A percentile compares a stretch with the other conserved stretches of the same genome.
Conservation (phyloP, 164 flowering plant species). For the Piper longum region DNA sequence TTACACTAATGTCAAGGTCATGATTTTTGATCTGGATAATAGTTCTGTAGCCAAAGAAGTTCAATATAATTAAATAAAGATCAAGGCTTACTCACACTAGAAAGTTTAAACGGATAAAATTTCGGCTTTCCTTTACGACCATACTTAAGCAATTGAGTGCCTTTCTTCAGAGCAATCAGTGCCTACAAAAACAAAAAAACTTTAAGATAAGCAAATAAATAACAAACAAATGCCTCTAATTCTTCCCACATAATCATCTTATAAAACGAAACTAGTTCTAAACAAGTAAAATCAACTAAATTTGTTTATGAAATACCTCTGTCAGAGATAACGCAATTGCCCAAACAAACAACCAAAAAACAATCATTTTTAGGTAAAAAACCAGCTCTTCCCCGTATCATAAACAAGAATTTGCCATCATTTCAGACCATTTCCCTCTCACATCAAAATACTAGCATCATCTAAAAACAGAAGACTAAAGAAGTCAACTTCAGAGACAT, state of each 20-base stretch:
- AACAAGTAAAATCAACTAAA: background rate
- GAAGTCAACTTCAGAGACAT: no score
- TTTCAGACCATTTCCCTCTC: no score
- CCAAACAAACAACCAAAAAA: background rate
- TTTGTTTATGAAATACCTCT: background rate
- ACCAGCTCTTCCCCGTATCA: background rate
- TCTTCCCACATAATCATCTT: no score
- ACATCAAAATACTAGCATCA: no score
- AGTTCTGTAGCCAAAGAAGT: background rate
- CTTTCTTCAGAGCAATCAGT: slow-evolving; percentile 74
- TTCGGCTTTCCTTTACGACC: slow-evolving; percentile 99
- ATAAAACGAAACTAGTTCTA: no score
- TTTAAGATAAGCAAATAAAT: background rate
- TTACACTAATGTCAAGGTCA: no score
- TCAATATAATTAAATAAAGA: background rate
- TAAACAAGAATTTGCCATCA: no score
- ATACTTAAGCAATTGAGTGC: slow-evolving; percentile 88
- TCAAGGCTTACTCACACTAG: slow-evolving; percentile 42
- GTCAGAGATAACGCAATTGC: background rate
- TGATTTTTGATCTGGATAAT: no score
- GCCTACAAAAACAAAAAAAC: slow-evolving; percentile 35
- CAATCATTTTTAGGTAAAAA: background rate
- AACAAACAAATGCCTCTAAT: background rate
- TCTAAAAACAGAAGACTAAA: no score
- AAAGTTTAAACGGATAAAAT: slow-evolving; percentile 78